These are phyloP conservation scores for Mycena sanguinolenta DNA, from an alignment of 768 basidiomycete species.

Conservation along the genomic window DNA sequence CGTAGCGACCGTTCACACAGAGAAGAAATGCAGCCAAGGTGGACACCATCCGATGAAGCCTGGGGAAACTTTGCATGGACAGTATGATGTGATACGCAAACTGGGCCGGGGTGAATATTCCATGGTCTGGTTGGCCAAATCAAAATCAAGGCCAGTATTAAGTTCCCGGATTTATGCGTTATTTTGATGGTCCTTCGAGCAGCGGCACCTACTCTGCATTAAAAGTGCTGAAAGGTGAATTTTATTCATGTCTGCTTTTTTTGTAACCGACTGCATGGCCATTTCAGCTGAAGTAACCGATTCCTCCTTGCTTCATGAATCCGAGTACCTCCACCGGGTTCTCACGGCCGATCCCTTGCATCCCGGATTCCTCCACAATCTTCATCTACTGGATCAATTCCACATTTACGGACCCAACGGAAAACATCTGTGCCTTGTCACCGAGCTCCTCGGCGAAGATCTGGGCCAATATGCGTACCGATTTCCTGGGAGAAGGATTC, in stretches of 20 bases:
- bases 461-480: constrained; percentile 16
- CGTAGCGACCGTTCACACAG: too few relatives aligned
- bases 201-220: constrained; percentile 20
- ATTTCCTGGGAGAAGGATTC: background rate
- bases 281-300: constrained; percentile 23
- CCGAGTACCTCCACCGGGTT: constrained; percentile 19
- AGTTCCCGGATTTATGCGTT: background rate
- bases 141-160: constrained; percentile 4
- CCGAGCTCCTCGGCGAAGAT: constrained; percentile 22
- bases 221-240: constrained; percentile 29
- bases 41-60: constrained; percentile 54
- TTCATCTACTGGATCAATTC: constrained; percentile 28
- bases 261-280: background rate
- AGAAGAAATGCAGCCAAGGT: constrained; percentile 51
- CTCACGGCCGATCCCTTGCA: constrained; percentile 26
- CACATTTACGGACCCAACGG: constrained; percentile 23
- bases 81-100: constrained; percentile 67
- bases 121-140: constrained; percentile 56
- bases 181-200: background rate
- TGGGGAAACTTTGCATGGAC: constrained; percentile 55
- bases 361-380: constrained; percentile 24
- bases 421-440: constrained; percentile 22
- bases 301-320: constrained; percentile 7
- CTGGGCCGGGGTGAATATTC: constrained; percentile 67
- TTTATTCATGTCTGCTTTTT: background rate